phyloP scores from a whole-genome alignment of 1,139 yeast genomes.

The Blastobotrys persicus region DNA sequence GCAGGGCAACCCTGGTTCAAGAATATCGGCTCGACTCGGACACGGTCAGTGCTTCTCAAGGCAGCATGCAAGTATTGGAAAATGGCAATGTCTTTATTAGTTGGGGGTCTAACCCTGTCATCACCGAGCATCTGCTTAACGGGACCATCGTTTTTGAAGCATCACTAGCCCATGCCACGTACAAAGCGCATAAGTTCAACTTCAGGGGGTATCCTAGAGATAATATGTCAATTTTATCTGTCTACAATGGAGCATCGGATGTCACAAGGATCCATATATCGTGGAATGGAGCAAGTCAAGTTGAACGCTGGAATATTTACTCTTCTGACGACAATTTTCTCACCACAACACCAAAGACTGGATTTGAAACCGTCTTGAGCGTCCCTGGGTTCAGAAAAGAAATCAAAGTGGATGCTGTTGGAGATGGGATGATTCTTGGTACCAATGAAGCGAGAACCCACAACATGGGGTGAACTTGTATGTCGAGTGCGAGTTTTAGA shows the following conservation, averaged over 20 bases:
- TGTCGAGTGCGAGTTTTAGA: not conserved
- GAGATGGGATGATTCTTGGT: not conserved
- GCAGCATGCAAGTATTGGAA: slow-evolving; percentile 40
- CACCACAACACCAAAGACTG: not conserved
- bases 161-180: not conserved
- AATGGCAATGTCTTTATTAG: slow-evolving; percentile 42
- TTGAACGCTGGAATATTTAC: not conserved
- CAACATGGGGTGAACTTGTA: not conserved
- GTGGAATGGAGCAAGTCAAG: slow-evolving; percentile 12
- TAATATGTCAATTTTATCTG: slow-evolving; percentile 1
- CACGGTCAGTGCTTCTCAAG: slow-evolving; percentile 34
- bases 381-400: not conserved
- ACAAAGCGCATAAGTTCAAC: slow-evolving; percentile 8
- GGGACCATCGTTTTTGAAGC: slow-evolving; percentile 42
- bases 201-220: slow-evolving; percentile 6
- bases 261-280: slow-evolving; percentile 8
- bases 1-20: slow-evolving; percentile 3
- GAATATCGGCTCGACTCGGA: not conserved
- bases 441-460: not conserved
- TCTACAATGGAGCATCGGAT: not conserved
- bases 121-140: slow-evolving; percentile 38
- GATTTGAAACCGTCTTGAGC: not conserved
- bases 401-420: not conserved
- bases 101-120: slow-evolving; percentile 45
- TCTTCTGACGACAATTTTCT: not conserved